A percentile compares a stretch with the other conserved stretches of the same genome.
These are phyloP conservation scores for Balakata baccata DNA, from an alignment of 345 rosid species.

Conservation along the genomic window DNA sequence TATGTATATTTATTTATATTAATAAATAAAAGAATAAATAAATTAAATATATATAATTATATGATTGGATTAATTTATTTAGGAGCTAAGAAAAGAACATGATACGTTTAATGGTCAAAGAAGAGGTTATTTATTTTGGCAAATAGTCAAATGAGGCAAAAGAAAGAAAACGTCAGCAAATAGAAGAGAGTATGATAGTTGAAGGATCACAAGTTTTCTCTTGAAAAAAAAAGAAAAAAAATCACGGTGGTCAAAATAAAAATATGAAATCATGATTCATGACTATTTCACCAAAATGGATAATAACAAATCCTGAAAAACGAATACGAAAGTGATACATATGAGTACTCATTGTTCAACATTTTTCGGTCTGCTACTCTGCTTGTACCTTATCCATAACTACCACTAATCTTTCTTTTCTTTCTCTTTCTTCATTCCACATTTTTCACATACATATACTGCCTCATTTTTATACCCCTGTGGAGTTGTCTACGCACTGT, in stretches of 20 bases:
- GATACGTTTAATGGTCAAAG: not conserved
- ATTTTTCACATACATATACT: too few relatives aligned
- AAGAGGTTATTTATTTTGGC: not conserved
- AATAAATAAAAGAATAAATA: too few relatives aligned
- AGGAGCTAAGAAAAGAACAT: not conserved
- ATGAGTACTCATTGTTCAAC: not conserved
- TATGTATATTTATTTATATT: too few relatives aligned
- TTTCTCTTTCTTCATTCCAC: not conserved
- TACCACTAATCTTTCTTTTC: not conserved
- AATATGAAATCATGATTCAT: not conserved
- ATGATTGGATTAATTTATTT: too few relatives aligned
- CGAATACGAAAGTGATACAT: not conserved
- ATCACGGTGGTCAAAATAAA: conserved; percentile 15
- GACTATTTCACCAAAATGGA: conserved; percentile 1
- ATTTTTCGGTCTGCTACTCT: not conserved
- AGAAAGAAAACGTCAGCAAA: not conserved
- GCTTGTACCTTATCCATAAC: not conserved
- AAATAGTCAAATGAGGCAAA: not conserved
- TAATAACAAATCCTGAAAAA: conserved; percentile 3
- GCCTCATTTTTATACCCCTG: not conserved
- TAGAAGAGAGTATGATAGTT: not conserved
- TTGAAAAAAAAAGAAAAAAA: conserved; percentile 3
- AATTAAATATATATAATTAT: too few relatives aligned
- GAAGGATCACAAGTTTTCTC: conserved; percentile 12
- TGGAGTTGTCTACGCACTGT: not conserved